phyloP scores from a whole-genome alignment of 768 basidiomycete genomes.

The Leccinum olivaceopallidum region DNA sequence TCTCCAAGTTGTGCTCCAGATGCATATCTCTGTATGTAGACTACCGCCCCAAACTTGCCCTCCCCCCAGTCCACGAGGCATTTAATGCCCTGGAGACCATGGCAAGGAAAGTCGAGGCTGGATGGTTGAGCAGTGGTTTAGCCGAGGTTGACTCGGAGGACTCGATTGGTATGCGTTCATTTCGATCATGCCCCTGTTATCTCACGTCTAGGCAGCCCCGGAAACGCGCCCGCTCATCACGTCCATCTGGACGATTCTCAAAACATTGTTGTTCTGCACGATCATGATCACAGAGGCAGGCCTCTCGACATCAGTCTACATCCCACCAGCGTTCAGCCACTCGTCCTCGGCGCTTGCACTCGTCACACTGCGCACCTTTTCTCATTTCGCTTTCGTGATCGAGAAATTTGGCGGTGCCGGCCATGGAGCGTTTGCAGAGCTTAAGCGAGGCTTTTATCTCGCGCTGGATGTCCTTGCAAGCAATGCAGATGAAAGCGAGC shows the following conservation, averaged over 20 bases:
- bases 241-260: conserved; percentile 67
- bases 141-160: conserved; percentile 21
- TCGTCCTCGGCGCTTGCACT: conserved; percentile 53
- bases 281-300: conserved; percentile 69
- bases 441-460: conserved; percentile 74
- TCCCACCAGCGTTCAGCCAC: conserved; percentile 40
- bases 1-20: conserved; percentile 42
- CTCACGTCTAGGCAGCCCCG: conserved; percentile 35
- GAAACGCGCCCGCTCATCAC: conserved; percentile 46
- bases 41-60: conserved; percentile 32
- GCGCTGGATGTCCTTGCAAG: conserved; percentile 70
- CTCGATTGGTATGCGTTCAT: conserved; percentile 36
- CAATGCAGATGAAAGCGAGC: conserved; percentile 37
- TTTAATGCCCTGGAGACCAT: conserved; percentile 35
- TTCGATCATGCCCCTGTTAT: conserved; percentile 6
- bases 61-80: conserved; percentile 29
- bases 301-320: conserved; percentile 54
- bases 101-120: conserved; percentile 44
- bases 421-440: conserved; percentile 61
- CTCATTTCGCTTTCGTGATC: conserved; percentile 73
- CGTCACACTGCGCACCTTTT: conserved; percentile 55
- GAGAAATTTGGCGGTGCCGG: conserved; percentile 73
- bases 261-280: conserved; percentile 72
- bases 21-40: conserved; percentile 36
- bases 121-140: conserved; percentile 47